phyloP scores from a whole-genome alignment of 176 grass and related monocot species.

The barley (Hordeum vulgare) region MorexV3_pseudomolecules_assembly NC_058523.1:424310047-424310546 shows the following conservation, averaged over 20 bases:
- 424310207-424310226: background rate
- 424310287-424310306: slow-evolving; percentile 23
- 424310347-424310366: slow-evolving; percentile 20
- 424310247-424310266: background rate
- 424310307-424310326: background rate
- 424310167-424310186: slow-evolving; percentile 5
- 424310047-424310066: too few relatives aligned
- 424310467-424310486: background rate
- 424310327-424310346: background rate
- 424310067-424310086: background rate
- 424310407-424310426: background rate
- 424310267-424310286: slow-evolving; percentile 6
- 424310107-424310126: background rate
- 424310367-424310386: slow-evolving; percentile 15
- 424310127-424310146: background rate
- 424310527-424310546: background rate
- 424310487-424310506: background rate
- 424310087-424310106: slow-evolving; percentile 13
- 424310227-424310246: background rate
- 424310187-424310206: slow-evolving; percentile 2
- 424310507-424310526: background rate
- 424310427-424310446: background rate
- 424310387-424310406: background rate
- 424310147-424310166: background rate
- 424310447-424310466: slow-evolving; percentile 15